Evolutionary conservation across 2,329 filamentous ascomycete genomes (phyloP).

Genomic region (Cercospora janseana): DNA sequence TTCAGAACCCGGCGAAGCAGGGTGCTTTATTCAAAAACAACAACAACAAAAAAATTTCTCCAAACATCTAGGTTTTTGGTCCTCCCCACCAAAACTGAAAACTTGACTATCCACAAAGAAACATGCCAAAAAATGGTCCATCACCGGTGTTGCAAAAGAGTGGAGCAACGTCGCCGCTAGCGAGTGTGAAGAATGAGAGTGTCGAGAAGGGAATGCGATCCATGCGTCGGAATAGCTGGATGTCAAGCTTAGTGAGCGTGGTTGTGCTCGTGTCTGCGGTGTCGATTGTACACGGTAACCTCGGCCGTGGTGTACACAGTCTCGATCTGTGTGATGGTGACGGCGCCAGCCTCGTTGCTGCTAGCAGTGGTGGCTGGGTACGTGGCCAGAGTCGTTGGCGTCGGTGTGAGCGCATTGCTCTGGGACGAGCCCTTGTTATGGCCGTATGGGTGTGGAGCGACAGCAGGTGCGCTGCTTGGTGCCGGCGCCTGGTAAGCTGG

Average conservation of each 20-base stretch:
- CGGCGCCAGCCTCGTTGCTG: constrained; percentile 20
- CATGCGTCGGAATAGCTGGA: not conserved
- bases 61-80: constrained; percentile 11
- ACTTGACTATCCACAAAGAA: constrained; percentile 23
- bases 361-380: constrained; percentile 22
- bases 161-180: constrained; percentile 15
- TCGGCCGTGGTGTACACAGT: constrained; percentile 31
- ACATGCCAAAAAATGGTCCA: constrained; percentile 21
- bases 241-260: constrained; percentile 24
- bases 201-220: not conserved
- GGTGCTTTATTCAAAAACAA: too few relatives aligned
- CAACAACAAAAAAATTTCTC: constrained; percentile 15
- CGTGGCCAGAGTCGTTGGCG: constrained; percentile 26
- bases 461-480: constrained; percentile 11
- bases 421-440: constrained; percentile 19
- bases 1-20: constrained; percentile 9
- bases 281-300: constrained; percentile 27
- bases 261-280: constrained; percentile 32
- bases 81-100: constrained; percentile 5
- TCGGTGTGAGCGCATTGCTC: constrained; percentile 15
- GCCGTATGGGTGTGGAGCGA: constrained; percentile 3
- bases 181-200: constrained; percentile 12
- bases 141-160: constrained; percentile 16
- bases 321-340: constrained; percentile 34
- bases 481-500: constrained; percentile 10